phyloP scores from a whole-genome alignment of 2,329 filamentous ascomycete species.

The Chalaropsis ovoidea region DNA sequence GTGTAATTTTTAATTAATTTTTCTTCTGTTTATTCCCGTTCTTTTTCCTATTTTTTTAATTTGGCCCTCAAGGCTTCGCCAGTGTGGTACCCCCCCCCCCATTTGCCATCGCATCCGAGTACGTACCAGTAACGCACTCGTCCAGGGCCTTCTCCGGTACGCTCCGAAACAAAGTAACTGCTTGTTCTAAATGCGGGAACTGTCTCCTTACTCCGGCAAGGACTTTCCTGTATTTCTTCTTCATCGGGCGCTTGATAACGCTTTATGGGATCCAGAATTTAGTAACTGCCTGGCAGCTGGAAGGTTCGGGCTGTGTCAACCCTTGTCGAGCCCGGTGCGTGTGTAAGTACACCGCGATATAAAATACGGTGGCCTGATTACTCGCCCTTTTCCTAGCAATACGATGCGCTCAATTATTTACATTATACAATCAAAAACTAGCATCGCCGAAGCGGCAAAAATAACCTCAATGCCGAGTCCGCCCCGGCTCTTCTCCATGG shows the following conservation, averaged over 20 bases:
- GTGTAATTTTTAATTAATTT: no score
- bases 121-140: not conserved
- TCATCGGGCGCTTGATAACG: not conserved
- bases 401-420: no score
- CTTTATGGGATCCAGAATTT: not conserved
- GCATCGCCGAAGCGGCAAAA: not conserved
- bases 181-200: not conserved
- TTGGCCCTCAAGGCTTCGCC: not conserved
- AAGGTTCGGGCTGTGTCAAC: no score
- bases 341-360: no score
- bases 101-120: not conserved
- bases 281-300: no score
- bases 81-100: not conserved
- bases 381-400: no score
- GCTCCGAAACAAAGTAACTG: not conserved
- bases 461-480: slow-evolving; percentile 1
- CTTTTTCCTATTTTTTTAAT: not conserved
- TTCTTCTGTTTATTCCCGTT: no score
- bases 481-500: slow-evolving; percentile 7
- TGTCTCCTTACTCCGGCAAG: no score
- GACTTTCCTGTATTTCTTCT: slow-evolving; percentile 1
- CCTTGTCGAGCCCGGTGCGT: no score
- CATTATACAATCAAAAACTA: no score
- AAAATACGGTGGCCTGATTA: no score
- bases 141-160: not conserved